These are phyloP conservation scores for Mikania micrantha DNA, from an alignment of 129 eudicot genomes.

Conservation along the genomic window DNA sequence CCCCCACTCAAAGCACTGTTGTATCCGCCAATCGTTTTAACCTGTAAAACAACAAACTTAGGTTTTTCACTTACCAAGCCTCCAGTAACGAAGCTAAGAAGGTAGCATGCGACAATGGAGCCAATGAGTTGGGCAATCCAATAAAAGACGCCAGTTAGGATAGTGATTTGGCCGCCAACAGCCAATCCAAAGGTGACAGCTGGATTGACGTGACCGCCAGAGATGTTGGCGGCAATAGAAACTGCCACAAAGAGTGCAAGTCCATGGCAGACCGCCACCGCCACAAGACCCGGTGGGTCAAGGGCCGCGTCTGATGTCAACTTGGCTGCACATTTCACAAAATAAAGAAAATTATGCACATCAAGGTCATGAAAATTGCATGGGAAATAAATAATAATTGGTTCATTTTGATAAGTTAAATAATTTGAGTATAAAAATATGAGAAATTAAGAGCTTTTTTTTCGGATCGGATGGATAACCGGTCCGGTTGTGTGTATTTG, in stretches of 20 bases:
- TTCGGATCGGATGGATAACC: no score
- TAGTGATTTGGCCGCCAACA: conserved; percentile 49
- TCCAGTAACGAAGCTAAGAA: conserved; percentile 47
- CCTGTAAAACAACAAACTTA: no score
- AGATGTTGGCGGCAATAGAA: conserved; percentile 50
- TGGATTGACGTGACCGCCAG: conserved; percentile 61
- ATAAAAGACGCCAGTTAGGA: conserved; percentile 47
- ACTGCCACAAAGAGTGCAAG: conserved; percentile 53
- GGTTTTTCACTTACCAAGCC: conserved; percentile 36
- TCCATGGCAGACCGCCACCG: conserved; percentile 43
- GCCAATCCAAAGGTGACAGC: conserved; percentile 65
- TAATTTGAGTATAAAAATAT: no score
- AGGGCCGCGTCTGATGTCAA: conserved; percentile 39
- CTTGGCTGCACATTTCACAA: conserved; percentile 21
- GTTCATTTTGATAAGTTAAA: no score
- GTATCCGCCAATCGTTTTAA: no score
- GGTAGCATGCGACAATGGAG: conserved; percentile 37
- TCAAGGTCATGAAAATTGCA: background rate
- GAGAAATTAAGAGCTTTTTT: no score
- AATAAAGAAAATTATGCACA: background rate
- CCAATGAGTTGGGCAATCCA: conserved; percentile 48
- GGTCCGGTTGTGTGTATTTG: no score
- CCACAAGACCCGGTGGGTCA: conserved; percentile 46
- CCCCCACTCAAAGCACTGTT: no score
- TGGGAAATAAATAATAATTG: background rate